Base-by-base conservation (phyloP, 2,329 filamentous ascomycete genomes). In the Aspergillus sp. region DNA sequence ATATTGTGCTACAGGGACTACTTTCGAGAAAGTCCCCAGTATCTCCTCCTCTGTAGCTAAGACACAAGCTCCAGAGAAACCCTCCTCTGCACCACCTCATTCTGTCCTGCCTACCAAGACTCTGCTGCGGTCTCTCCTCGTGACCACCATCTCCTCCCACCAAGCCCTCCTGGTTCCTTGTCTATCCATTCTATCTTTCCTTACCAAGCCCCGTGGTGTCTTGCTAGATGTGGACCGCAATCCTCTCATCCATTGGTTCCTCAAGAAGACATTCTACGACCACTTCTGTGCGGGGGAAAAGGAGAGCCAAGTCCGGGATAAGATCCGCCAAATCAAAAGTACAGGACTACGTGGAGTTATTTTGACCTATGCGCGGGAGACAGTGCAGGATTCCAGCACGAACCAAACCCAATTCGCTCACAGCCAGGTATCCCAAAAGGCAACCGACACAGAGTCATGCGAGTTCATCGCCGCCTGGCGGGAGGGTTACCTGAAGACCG, bases 211-310 rank as follows among this genome's bases (percentile, higher is more conserved):
- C 2, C 50, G 63, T 3, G 59, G 61, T 3, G 57, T 57, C 36
- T 60, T 92, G 0, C 80, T 94, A 58, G 89, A 89, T 73, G 87
- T 92, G 3, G 91, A 96, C 71, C 81, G 80, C 49, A 96, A 96
- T 71, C 88, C 87, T 0, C 55, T 95, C 2, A 82, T 96, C 15
- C 84, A 87, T 52, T 84, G 80, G 59, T 74, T 92, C 41, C 80
- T 96, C 53, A 93, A 93, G 49, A 69, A 64, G 48, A 70, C 69
- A 0, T 69, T 97, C 72, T 97, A 97, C 74, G 87, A 88, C 15
- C 93, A 97, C 71, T 97, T 96, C 77, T 97, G 93, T 75, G 91
- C 91, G 0, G 93, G 93, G 36, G 90, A 93, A 78, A 89, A 73
- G 1, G 91, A 97, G 76, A 88, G 94, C 3, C 80, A 81, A 52